Base-by-base conservation (phyloP, 345 rosid genomes). In the Punica granatum region DNA sequence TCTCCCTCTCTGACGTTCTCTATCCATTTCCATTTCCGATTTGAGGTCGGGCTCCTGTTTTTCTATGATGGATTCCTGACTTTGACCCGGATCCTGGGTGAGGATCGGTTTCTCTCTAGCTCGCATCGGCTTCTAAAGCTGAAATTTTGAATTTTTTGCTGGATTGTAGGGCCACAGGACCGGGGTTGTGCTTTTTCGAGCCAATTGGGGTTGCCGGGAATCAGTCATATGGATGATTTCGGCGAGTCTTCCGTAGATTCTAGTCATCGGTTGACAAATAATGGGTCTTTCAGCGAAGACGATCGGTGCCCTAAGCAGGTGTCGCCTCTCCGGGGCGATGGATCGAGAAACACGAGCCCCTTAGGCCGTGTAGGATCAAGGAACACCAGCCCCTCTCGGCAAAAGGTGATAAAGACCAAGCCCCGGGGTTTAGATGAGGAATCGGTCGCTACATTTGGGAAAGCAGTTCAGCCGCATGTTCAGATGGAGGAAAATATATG, bases 381-480 rank as follows among this genome's bases (percentile, higher is more conserved):
- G 75, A 93, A 90, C 77, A 85, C 88, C 36, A 87, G 97, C 61
- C 98, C 97, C 34, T 88, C 84, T 32, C 83, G 88, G 81, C 97
- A 93, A 65, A 92, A 87, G 75, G 92, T 80, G 63, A 56, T 89
- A 43, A 92, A 86, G 84, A 93, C 98, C 26, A 93, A 87, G 64
- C 98, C 98, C 48, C 92, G 97, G 35, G 98, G 98, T 59, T 77
- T 93, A 30, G 98, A 90, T 70, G 98, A 88, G 78, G 98, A 93
- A 69, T 88, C 88, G 0, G 85, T 76, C 18, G 84, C 94, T 75
- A 85, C 96, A 44, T 89, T 93, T 77, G 87, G 96, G 60, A 93
- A 90, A 78, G 74, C 73, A 28, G 77, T 73, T 59, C 85, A 79
- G 36, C 82, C 82, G 18, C 92, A 89, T 76, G 82, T 93, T 69